Base-by-base conservation (phyloP, 2,329 filamentous ascomycete genomes). In the Fusarium solani-melongenae region DNA sequence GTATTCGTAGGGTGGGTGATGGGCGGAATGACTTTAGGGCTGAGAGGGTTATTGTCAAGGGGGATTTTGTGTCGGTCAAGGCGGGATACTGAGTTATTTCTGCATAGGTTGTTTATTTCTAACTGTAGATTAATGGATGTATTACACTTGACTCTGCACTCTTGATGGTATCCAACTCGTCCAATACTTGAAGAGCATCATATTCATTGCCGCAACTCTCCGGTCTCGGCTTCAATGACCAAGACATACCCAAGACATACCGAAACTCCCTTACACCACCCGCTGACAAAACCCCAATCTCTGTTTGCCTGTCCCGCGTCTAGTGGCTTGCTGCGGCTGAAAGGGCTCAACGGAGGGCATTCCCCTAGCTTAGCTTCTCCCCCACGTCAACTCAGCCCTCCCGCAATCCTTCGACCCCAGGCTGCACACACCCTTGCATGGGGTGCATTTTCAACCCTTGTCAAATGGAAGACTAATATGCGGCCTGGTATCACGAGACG, bases 1-100 rank as follows among this genome's bases (percentile, higher is more conserved):
- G 67, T 46, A 31, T 72, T 22, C 51, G 60, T 38, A 67, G 67
- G 7, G 44, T 70, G 11, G 70, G 70, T 20, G 67, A 72, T 59
- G 70, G 70, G 14, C 62, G 63, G 17, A 61, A 70, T 12, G 67
- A 72, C 10, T 44, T 67, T 46, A 62, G 39, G 22, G 59, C 41
- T 20, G 38, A 67, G 64, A 64, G 67, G 22, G 57, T 64, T 2
- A 64, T 72, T 60, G 55, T 56, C 10, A 53, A 64, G 57, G 70
- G 70, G 12, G 60, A 72, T 36, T 57, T 72, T 66, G 66, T 64
- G 2, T 49, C 69, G 9, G 20, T 66, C 2, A 57, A 61, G 46
- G 33, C 38, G 17, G 55, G 24, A n/a, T 64, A 57, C 27, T 57
- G 49, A 44, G 14, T 24, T 12, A 27, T 61, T 49, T n/a, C 27